These are phyloP conservation scores for Pseudogymnoascus sp. DNA, from an alignment of 2,329 filamentous ascomycete genomes.

Conservation along the genomic window DNA sequence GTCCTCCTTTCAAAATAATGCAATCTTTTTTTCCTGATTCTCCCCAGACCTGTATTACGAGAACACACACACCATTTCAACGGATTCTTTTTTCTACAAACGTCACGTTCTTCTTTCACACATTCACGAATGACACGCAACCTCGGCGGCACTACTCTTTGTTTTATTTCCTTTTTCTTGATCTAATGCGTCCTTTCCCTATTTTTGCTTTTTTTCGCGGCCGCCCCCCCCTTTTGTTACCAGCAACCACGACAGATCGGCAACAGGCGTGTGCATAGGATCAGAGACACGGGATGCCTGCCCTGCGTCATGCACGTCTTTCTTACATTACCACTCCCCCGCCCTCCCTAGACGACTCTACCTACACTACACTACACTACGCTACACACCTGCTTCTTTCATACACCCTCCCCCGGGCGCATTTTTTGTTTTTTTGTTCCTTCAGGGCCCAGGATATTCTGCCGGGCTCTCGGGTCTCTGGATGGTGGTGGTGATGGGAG, in stretches of 20 bases:
- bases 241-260: background rate
- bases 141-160: background rate
- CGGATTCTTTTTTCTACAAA: background rate
- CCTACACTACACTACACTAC: too few relatives aligned
- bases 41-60: slow-evolving; percentile 6
- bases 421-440: slow-evolving; percentile 1
- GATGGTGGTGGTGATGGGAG: background rate
- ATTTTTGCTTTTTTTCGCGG: background rate
- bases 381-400: background rate
- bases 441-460: background rate
- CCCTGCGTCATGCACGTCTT: background rate
- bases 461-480: background rate
- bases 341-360: background rate
- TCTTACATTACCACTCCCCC: background rate
- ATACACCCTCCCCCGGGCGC: background rate
- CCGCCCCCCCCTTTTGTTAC: background rate
- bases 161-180: background rate
- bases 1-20: background rate
- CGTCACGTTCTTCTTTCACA: background rate
- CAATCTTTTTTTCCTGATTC: background rate
- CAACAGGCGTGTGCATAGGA: background rate
- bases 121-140: slow-evolving; percentile 5
- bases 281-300: background rate
- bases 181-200: background rate
- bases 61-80: background rate